Conservation (phyloP, 306 rosid genomes). For the Inga oerstediana region DNA sequence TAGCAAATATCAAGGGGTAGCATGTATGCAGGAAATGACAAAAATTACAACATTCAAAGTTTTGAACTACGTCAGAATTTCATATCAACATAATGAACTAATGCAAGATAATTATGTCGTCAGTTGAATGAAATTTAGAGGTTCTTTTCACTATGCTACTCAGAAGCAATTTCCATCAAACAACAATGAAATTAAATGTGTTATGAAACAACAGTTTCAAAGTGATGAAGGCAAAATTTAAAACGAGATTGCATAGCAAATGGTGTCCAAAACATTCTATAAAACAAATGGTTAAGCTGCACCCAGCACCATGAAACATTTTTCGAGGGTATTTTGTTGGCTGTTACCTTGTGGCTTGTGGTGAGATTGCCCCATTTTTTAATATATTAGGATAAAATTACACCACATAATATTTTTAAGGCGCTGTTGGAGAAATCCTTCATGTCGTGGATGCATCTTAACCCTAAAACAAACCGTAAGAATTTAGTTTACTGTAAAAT, state of each 20-base stretch:
- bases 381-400: too few species aligned
- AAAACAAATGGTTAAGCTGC: neutral
- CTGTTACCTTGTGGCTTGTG: too few species aligned
- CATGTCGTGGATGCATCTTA: too few species aligned
- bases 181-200: neutral
- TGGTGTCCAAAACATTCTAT: neutral
- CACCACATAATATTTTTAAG: too few species aligned
- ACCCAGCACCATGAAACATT: too few species aligned
- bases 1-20: neutral
- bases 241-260: neutral
- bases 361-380: too few species aligned
- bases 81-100: neutral
- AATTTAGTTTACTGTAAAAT: neutral
- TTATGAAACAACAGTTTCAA: neutral
- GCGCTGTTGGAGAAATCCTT: too few species aligned
- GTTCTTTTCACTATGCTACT: neutral
- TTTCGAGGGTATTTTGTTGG: too few species aligned
- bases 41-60: neutral
- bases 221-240: neutral
- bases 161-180: neutral
- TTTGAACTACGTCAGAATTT: neutral
- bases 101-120: neutral
- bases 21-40: neutral
- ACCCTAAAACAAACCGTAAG: neutral
- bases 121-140: neutral